phyloP scores from a whole-genome alignment of 768 basidiomycete genomes.

The Heimioporus sp. region DNA sequence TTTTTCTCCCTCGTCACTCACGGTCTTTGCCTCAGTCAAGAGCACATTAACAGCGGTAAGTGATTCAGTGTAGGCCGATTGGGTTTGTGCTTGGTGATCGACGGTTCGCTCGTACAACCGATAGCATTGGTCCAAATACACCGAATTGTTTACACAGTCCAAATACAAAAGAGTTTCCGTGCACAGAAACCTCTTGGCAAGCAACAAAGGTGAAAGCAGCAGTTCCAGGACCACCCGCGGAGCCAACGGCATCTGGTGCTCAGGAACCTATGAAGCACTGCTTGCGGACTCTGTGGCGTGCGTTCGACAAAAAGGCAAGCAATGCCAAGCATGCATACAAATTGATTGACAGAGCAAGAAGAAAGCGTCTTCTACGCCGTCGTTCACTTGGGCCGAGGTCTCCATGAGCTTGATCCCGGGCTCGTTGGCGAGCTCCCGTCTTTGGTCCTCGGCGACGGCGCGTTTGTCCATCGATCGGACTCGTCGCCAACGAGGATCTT shows the following conservation, averaged over 20 bases:
- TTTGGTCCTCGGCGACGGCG: constrained; percentile 88
- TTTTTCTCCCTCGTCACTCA: too few relatives aligned
- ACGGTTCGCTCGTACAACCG: too few relatives aligned
- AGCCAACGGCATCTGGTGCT: constrained; percentile 55
- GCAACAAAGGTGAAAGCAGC: too few relatives aligned
- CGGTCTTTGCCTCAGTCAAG: too few relatives aligned
- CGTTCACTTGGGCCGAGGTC: constrained; percentile 95
- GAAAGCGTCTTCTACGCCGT: constrained; percentile 98
- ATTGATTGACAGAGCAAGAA: constrained; percentile 85
- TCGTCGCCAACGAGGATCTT: constrained; percentile 99
- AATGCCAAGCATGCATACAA: not conserved
- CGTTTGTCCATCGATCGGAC: constrained; percentile 96
- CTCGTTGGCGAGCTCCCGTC: constrained; percentile 87
- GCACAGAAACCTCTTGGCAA: too few relatives aligned
- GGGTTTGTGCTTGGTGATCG: too few relatives aligned
- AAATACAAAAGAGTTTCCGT: too few relatives aligned
- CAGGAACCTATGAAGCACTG: constrained; percentile 94
- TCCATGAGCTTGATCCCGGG: constrained; percentile 97
- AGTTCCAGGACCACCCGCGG: constrained; percentile 35
- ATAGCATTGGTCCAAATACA: too few relatives aligned
- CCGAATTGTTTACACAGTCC: too few relatives aligned
- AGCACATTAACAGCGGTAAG: too few relatives aligned
- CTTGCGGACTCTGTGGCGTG: constrained; percentile 82
- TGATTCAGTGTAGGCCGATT: too few relatives aligned
- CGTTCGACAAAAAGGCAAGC: not conserved